phyloP scores from a whole-genome alignment of 2,329 filamentous ascomycete genomes.

The Madurella mycetomatis region DNA sequence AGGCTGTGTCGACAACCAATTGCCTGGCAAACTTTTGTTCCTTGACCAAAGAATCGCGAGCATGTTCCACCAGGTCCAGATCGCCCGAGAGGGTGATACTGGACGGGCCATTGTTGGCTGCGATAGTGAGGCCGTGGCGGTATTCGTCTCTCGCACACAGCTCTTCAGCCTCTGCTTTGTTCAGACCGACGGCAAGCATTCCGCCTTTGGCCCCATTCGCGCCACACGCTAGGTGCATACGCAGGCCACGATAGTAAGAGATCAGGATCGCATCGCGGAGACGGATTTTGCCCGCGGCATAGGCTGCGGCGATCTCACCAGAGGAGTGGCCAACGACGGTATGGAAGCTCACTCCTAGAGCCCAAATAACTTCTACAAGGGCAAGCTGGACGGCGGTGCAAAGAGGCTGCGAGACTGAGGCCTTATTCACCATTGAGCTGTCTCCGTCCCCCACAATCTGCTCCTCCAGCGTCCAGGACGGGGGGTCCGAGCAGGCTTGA shows the following conservation, averaged over 20 bases:
- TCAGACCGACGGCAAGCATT: conserved; percentile 36
- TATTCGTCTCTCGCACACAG: conserved; percentile 26
- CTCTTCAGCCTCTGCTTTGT: conserved; percentile 25
- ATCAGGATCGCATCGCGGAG: conserved; percentile 36
- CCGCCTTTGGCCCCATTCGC: conserved; percentile 24
- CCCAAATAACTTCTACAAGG: conserved; percentile 28
- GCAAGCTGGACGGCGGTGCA: conserved; percentile 53
- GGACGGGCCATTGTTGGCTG: conserved; percentile 31
- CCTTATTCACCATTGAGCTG: conserved; percentile 32
- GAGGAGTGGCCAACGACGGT: conserved; percentile 39
- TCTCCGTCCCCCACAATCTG: conserved; percentile 31
- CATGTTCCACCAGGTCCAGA: conserved; percentile 26
- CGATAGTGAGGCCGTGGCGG: conserved; percentile 27
- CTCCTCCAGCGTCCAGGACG: conserved; percentile 32
- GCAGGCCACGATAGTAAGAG: conserved; percentile 39
- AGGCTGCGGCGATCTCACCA: conserved; percentile 43
- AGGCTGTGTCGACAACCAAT: conserved; percentile 42
- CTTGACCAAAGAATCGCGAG: conserved; percentile 20
- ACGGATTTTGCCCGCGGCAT: conserved; percentile 35
- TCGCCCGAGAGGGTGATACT: conserved; percentile 37
- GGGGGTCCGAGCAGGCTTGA: conserved; percentile 22
- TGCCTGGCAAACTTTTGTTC: conserved; percentile 32
- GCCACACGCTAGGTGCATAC: conserved; percentile 26
- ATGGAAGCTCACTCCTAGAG: conserved; percentile 27
- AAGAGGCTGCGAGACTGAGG: conserved; percentile 45